Base-by-base conservation (phyloP, 176 grass and related monocot species). In the Eragrostis nindensis region DNA sequence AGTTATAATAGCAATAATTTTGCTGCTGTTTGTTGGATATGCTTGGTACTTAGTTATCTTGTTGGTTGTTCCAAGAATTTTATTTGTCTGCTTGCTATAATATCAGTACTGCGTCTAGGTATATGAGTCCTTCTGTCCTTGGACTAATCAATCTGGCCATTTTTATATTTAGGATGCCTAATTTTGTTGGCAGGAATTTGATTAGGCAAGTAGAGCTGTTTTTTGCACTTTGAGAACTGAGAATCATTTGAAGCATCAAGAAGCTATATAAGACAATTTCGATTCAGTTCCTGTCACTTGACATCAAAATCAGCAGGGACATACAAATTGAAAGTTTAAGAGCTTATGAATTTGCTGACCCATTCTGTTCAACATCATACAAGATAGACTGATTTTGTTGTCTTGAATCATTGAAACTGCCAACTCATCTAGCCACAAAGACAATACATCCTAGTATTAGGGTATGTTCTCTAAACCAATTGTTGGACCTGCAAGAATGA, bases 1-100 rank as follows among this genome's bases (percentile, higher is more conserved):
- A 85, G 87, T 63, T 81, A 70, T 84, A 71, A 77, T 56, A 40
- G 8, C 26, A 25, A 69, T 85, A 16, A 22, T 70, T 70, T 85
- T 69, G 55, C 32, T 76, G 69, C 57, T 83, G 36, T 19, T 84
- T 80, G 42, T 47, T 46, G 24, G 62, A 43, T 75, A 54, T 80
- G 49, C 24, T 83, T 45, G 15, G 48, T 71, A 18, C 29, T n/a
- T 32, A 17, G 7, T 48, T 70, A 30, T 43, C 43, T 52, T 45
- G 66, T 1, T 73, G 40, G 30, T 47, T 65, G 22, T 47, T 89
- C 71, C 41, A 67, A 73, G 16, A 67, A 40, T 40, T 73, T 59
- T 12, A 18, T n/a, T 74, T 67, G n/a, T 73, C 66, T 50, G 43
- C 45, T 75, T 53, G 52, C 16, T 52, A 49, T 32, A 42, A 4